Percentiles rank a stretch among this genome's conserved stretches.
Evolutionary conservation across 202 grass and related monocot genomes (phyloP).

Genomic region (Eragrostis tef): DNA sequence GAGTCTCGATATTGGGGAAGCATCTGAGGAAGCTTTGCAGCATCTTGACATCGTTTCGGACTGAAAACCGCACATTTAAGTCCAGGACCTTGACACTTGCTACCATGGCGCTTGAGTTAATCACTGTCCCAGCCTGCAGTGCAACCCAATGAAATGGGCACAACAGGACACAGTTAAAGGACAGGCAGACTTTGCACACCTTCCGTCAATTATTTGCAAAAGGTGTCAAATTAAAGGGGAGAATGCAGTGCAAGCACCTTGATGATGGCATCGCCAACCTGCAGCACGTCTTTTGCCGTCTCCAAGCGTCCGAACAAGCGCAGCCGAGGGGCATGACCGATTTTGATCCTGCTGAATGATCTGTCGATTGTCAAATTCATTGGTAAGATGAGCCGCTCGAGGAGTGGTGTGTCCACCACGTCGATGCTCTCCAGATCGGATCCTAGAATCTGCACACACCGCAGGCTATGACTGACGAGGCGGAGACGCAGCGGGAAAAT

Average conservation of each 20-base stretch:
- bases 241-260: not conserved
- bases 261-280: not conserved
- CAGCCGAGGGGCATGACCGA: not conserved
- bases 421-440: not conserved
- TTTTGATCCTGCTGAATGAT: not conserved
- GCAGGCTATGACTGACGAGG: not conserved
- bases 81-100: not conserved
- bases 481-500: no score
- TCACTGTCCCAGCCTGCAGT: not conserved
- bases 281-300: not conserved
- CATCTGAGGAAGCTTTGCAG: constrained; percentile 39
- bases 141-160: not conserved
- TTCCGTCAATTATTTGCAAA: no score
- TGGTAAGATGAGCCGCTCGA: not conserved
- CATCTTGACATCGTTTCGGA: not conserved
- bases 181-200: no score
- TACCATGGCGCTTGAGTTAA: not conserved
- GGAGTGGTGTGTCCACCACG: not conserved
- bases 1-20: not conserved
- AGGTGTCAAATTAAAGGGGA: not conserved
- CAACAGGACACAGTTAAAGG: no score
- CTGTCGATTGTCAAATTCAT: not conserved
- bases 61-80: not conserved
- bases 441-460: not conserved
- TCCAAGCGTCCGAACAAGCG: not conserved